Evolutionary conservation across 768 basidiomycete species (phyloP).

Genomic region (Suillus variegatus): DNA sequence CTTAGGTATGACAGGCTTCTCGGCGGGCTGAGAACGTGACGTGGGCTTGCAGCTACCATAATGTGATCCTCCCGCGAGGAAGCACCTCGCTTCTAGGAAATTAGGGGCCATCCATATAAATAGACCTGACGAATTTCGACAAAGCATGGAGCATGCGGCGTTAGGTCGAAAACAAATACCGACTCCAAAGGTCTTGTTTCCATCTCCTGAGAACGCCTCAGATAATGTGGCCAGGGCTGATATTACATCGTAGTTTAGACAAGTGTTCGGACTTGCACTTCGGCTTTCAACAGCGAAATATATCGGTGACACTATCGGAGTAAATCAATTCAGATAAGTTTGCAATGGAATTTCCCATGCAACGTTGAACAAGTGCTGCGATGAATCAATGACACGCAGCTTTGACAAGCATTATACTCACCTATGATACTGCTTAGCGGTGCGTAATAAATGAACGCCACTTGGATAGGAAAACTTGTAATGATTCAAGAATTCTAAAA

Average conservation of each 20-base stretch:
- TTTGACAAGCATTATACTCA: background rate
- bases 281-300: background rate
- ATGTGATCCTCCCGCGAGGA: background rate
- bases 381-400: background rate
- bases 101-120: background rate
- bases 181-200: background rate
- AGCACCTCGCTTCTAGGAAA: background rate
- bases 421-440: background rate
- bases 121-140: background rate
- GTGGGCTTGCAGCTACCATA: background rate
- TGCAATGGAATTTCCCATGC: background rate
- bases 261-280: no score
- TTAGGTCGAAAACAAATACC: background rate
- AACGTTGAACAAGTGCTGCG: background rate
- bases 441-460: background rate
- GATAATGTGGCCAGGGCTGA: background rate
- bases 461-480: background rate
- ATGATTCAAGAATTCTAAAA: constrained; percentile 2
- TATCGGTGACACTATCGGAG: background rate
- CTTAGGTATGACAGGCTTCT: background rate
- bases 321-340: background rate
- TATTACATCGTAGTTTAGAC: no score
- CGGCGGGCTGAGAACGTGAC: no score
- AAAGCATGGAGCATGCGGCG: background rate
- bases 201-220: background rate